Evolutionary conservation across 805 yeast genomes (phyloP), one percentile per base, ranked within the genome.

Genomic region (Pichia sporocuriosa): DNA sequence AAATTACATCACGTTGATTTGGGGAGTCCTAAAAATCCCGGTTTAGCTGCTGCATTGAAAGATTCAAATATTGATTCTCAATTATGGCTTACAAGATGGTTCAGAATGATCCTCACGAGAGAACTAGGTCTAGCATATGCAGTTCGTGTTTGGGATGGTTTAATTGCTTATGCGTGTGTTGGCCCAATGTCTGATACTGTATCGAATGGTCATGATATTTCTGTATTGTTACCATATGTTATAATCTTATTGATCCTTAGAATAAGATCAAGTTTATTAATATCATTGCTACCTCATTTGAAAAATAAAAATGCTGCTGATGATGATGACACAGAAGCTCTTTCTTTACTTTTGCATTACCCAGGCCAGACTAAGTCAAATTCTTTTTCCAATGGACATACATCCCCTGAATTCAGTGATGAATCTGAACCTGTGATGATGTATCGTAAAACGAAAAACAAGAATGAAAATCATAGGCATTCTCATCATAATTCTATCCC

Each of bases 1-100:
- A 62, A 65, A 42, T 54, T 75, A 31, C 73, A 74, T 65, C 67
- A 72, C 45, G 65, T 70, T 4, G 81, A 75, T 52, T 24, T 16
- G 4, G 45, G 42, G 4, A 30, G 34, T 1, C 11, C 35, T 7
- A 30, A 33, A 25, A 34, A 38, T 6, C 51, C 51, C 1, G 42
- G 40, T 17, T 35, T 47, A 16, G 51, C 47, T 33, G 28, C 42
- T 4, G 40, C 46, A 5, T 38, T 47, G n/a, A 40, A 44, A 22
- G 48, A 44, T 9, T 29, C 45, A 12, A 45, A 65, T 43, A 54
- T 75, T 5, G 79, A 75, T 45, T 65, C 75, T 3, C 73, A 73
- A 39, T 62, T 75, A 32, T 75, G 80, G 80, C 61, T 73, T 21
- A 69, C 75, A n/a, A 52, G 81, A 33, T 75, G 69, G 55, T 65